Conservation (phyloP, 2,329 filamentous ascomycete genomes). For the Fusarium dimerum region DNA sequence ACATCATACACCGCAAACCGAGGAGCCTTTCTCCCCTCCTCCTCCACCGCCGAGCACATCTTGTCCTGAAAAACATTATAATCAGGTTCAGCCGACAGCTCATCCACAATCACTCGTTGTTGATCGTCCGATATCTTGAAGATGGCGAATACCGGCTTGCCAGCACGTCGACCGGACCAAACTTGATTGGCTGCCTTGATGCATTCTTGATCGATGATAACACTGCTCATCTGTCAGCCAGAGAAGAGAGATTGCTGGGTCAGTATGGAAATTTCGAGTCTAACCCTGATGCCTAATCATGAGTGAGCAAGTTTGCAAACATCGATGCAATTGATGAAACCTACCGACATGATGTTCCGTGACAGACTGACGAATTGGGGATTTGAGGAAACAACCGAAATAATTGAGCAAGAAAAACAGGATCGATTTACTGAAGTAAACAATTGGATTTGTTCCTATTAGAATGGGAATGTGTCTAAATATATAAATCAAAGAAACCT, state of each 20-base stretch:
- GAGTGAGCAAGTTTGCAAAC: neutral
- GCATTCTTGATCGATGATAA: slow-evolving; percentile 5
- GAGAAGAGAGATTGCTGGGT: neutral
- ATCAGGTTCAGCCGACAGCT: neutral
- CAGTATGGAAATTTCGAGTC: neutral
- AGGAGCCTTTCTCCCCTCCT: neutral
- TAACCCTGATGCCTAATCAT: neutral
- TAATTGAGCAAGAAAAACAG: no score
- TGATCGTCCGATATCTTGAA: slow-evolving; percentile 9
- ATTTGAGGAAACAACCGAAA: no score
- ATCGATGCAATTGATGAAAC: neutral
- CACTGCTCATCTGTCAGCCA: neutral
- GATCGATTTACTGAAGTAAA: no score
- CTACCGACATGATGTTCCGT: neutral
- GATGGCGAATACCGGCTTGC: slow-evolving; percentile 3
- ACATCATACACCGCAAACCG: slow-evolving; percentile 5
- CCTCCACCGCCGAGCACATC: neutral
- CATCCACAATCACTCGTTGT: neutral
- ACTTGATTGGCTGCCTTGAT: neutral
- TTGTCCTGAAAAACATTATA: slow-evolving; percentile 3
- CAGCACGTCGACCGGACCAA: neutral
- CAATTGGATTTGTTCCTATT: no score
- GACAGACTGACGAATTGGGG: neutral
- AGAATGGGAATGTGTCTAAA: no score
- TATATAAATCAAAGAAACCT: no score